Evolutionary conservation across 148 eudicot species (phyloP), one percentile per base, ranked within the genome.

Genomic region (Vaccinium macrocarpon): DNA sequence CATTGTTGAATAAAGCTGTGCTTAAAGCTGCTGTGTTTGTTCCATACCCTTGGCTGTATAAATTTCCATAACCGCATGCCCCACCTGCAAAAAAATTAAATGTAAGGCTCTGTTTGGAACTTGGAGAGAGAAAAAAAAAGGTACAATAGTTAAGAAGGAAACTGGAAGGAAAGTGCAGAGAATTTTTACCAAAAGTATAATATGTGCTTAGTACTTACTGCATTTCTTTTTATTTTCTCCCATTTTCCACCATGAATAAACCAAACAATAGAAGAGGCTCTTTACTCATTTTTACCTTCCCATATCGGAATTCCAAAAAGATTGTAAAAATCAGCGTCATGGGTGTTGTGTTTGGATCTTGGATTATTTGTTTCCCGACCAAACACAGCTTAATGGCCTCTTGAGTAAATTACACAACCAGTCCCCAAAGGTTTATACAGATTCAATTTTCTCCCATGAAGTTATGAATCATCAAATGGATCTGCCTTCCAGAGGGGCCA

Each of bases 21-120:
- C 94, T 92, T 78, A 93, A 79, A 1, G 96, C 96, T 64, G 94
- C 94, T 1, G 96, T 93, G 90, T 90, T 91, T 49, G 96, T 93
- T 7, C 96, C 94, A 75, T 93, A 93, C 13, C 96, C 96, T 75
- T 92, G 91, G 16, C 92, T 92, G 82, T 92, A 93, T 32, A 93
- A 59, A 76, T 93, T 93, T 6, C 96, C 94, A 76, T 92, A 93
- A 23, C 96, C 96, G 85, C 96, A 92, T 7, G 96, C 96, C 35
- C 96, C 96, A 1, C 96, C 96, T 93, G 80, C 15, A 48, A 49
- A 50, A 53, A 32, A 80, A 61, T 32, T 32, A 78, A 32, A 66
- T 66, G 72, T 66, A 70, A 62, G 74, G 42, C 42, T 4, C 25
- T 66, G 73, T 66, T 66, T 66, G 73, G 73, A 66, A 25, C 35